These are phyloP conservation scores for Hypoxylon rickii DNA, from an alignment of 495 filamentous ascomycete species.

Conservation along the genomic window DNA sequence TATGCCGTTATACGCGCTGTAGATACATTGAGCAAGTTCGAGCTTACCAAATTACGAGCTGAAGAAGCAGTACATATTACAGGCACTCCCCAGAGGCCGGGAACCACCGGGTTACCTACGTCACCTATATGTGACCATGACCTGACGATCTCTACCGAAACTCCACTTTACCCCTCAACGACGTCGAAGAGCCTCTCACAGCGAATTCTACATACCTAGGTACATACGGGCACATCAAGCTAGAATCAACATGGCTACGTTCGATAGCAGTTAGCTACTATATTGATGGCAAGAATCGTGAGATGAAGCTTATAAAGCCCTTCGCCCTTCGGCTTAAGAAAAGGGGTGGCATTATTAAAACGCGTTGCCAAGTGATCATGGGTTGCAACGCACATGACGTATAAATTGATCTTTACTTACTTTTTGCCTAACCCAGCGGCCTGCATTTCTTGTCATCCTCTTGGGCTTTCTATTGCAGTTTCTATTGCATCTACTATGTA, in stretches of 20 bases:
- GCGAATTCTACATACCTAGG: too few relatives aligned
- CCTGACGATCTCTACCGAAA: conserved; percentile 33
- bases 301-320: background rate
- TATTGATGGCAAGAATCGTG: too few relatives aligned
- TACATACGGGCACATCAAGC: too few relatives aligned
- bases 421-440: conserved; percentile 34
- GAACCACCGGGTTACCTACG: conserved; percentile 16
- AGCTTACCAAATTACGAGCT: too few relatives aligned
- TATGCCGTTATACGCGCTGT: too few relatives aligned
- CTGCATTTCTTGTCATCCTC: conserved; percentile 16
- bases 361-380: conserved; percentile 24
- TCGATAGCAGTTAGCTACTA: too few relatives aligned
- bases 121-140: conserved; percentile 31
- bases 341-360: conserved; percentile 10
- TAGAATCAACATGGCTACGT: too few relatives aligned
- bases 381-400: conserved; percentile 24
- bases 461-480: conserved; percentile 26
- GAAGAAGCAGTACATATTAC: too few relatives aligned
- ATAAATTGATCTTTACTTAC: conserved; percentile 24
- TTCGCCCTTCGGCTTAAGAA: conserved; percentile 2
- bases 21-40: too few relatives aligned
- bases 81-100: conserved; percentile 10
- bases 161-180: conserved; percentile 32
- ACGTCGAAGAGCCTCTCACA: conserved; percentile 24
- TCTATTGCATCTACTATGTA: too few relatives aligned